Evolutionary conservation across 208 protist genomes (phyloP).

Genomic region (Leishmania braziliensis): DNA sequence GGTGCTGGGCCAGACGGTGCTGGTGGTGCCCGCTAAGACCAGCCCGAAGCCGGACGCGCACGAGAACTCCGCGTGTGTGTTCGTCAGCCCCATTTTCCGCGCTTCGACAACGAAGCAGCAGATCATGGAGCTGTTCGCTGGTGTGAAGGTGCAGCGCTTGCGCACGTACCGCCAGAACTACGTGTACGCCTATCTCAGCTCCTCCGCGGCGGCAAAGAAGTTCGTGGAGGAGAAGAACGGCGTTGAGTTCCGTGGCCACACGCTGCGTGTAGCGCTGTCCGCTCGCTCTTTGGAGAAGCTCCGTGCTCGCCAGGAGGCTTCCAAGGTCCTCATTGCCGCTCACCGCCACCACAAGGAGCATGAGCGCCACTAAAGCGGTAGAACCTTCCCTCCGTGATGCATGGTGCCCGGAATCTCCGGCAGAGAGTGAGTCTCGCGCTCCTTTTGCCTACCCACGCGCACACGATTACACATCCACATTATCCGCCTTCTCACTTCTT

Average conservation of each 20-base stretch:
- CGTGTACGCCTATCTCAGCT: slow-evolving; percentile 81
- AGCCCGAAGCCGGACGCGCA: slow-evolving; percentile 77
- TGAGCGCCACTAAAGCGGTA: slow-evolving; percentile 18
- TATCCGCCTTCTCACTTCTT: neutral
- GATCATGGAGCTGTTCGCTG: slow-evolving; percentile 71
- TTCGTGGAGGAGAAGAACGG: slow-evolving; percentile 84
- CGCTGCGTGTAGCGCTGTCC: slow-evolving; percentile 65
- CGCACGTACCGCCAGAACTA: slow-evolving; percentile 86
- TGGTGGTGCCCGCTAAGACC: slow-evolving; percentile 72
- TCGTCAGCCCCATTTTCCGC: slow-evolving; percentile 85
- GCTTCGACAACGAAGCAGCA: slow-evolving; percentile 63
- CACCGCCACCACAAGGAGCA: slow-evolving; percentile 61
- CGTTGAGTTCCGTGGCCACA: slow-evolving; percentile 74
- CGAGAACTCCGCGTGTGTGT: slow-evolving; percentile 74
- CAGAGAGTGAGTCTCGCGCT: slow-evolving; percentile 2
- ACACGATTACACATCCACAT: neutral
- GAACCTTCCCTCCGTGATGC: neutral
- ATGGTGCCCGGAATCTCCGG: neutral
- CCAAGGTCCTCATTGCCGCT: slow-evolving; percentile 68
- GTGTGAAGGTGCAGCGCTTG: slow-evolving; percentile 72
- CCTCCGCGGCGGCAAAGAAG: slow-evolving; percentile 62
- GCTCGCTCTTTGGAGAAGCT: slow-evolving; percentile 78
- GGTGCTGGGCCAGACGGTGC: slow-evolving; percentile 64
- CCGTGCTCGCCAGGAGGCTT: slow-evolving; percentile 45
- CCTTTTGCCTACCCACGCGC: neutral